Base-by-base conservation (phyloP, 768 basidiomycete genomes). In the Stropharia rugosoannulata region DNA sequence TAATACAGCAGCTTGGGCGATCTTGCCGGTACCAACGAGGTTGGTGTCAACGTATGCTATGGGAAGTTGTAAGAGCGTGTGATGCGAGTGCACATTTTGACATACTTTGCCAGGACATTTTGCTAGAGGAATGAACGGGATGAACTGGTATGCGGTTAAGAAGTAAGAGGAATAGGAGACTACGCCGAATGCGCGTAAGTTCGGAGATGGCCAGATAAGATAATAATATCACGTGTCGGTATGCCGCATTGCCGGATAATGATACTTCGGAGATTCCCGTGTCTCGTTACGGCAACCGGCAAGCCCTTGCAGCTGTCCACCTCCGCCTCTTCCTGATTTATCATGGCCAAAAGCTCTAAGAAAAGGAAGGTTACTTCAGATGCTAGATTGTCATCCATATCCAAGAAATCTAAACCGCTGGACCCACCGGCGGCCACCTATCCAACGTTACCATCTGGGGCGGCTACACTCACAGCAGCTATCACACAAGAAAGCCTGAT, bases 41-140 rank as follows among this genome's bases (percentile, higher is more conserved):
- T 91, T 85, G 66, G 74, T 76, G 69, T 95, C 90, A 71, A 94
- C 89, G 75, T 93, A 92, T 58, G 80, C 93, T 95, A 63, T 45
- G 53, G 48, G 35, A 49, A 40, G 27, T 12, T 19, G 48, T 46
- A n/a, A 53, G 47, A 27, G 46, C 44, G n/a, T 39, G 22, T 51
- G 36, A 42, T 19, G 43, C 40, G 32, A 2, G 22, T 32, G 13
- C 9, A 16, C 16, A 25, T 43, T 36, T 7, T n/a, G 7, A 54
- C 53, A 27, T 58, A 90, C 87, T 60, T 85, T 88, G 85, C 86
- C 87, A 89, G 65, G 86, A 87, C 88, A 89, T 88, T 44, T 55
- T 68, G 15, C 16, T 32, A 37, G 29, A 54, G 40, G 44, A 44
- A 29, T 35, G 39, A 52, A 40, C 44, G 43, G 39, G 36, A 16